phyloP scores from a whole-genome alignment of 192 early-diverging fungal genomes.

The Podila clonocystis region DNA sequence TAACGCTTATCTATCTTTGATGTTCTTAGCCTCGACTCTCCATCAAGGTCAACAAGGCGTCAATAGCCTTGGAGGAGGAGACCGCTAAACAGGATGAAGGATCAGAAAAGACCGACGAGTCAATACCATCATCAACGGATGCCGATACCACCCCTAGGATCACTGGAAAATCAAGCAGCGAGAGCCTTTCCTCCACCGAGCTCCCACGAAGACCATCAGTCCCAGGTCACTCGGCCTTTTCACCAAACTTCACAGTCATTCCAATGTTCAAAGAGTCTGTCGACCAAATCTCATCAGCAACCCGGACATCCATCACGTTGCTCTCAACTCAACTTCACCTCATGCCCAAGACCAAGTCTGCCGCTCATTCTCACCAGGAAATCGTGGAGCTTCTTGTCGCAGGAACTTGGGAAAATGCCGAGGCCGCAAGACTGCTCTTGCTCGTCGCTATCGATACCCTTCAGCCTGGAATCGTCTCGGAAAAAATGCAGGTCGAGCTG shows the following conservation, averaged over 20 bases:
- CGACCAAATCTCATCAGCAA: constrained; percentile 33
- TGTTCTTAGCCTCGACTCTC: not conserved
- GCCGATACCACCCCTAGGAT: not conserved
- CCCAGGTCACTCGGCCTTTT: not conserved
- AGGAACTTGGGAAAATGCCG: constrained; percentile 48
- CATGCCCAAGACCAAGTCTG: not conserved
- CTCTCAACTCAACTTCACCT: constrained; percentile 11
- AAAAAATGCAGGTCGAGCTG: constrained; percentile 32
- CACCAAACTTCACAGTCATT: constrained; percentile 16
- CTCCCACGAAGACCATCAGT: not conserved
- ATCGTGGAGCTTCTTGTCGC: constrained; percentile 32
- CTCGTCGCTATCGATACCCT: constrained; percentile 44
- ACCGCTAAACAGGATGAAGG: not conserved
- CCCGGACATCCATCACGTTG: constrained; percentile 33
- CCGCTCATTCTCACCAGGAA: constrained; percentile 12
- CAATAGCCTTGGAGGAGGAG: not conserved
- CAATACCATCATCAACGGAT: not conserved
- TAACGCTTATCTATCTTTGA: not conserved
- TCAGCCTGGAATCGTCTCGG: constrained; percentile 27
- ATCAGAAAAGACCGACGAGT: not conserved
- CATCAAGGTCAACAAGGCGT: constrained; percentile 3
- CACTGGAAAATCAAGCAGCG: not conserved
- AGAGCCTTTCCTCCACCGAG: not conserved
- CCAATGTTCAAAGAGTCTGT: constrained; percentile 34
- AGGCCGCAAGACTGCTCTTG: constrained; percentile 31